Conservation (phyloP, 108 stramenopile genomes). For the Conticribra weissflogii region DNA sequence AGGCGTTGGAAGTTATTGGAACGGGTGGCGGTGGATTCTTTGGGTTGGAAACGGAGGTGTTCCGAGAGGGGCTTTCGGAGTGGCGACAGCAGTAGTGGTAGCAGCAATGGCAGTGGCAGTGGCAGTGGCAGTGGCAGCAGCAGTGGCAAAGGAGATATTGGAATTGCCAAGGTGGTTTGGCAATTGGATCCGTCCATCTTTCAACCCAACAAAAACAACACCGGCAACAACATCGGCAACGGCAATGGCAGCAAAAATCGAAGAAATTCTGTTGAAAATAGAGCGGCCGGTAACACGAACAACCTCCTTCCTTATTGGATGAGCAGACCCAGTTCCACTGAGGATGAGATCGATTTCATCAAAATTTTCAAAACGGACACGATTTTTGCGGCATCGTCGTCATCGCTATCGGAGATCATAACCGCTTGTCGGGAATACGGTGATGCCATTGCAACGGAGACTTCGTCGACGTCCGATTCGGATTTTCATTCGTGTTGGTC, state of each 20-base stretch:
- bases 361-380: slow-evolving; percentile 22
- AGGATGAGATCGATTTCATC: slow-evolving; percentile 21
- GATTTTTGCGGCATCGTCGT: neutral
- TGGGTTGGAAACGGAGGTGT: too few species aligned
- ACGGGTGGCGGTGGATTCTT: too few species aligned
- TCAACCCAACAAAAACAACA: too few species aligned
- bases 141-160: neutral
- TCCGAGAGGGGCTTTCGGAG: too few species aligned
- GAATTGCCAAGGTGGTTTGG: slow-evolving; percentile 25
- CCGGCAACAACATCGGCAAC: too few species aligned
- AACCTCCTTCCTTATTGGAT: slow-evolving; percentile 46
- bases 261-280: too few species aligned
- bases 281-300: slow-evolving; percentile 14
- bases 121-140: slow-evolving; percentile 24
- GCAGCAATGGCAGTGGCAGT: too few species aligned
- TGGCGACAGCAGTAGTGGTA: too few species aligned
- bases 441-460: too few species aligned
- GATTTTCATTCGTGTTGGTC: too few species aligned
- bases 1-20: slow-evolving; percentile 16
- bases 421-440: slow-evolving; percentile 13
- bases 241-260: too few species aligned
- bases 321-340: slow-evolving; percentile 24
- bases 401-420: slow-evolving; percentile 2
- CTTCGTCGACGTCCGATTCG: too few species aligned
- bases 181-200: slow-evolving; percentile 27